A percentile compares a stretch with the other conserved stretches of the same genome.
phyloP scores from a whole-genome alignment of 2,329 filamentous ascomycete genomes.

The Aureobasidium leucospermi region DNA sequence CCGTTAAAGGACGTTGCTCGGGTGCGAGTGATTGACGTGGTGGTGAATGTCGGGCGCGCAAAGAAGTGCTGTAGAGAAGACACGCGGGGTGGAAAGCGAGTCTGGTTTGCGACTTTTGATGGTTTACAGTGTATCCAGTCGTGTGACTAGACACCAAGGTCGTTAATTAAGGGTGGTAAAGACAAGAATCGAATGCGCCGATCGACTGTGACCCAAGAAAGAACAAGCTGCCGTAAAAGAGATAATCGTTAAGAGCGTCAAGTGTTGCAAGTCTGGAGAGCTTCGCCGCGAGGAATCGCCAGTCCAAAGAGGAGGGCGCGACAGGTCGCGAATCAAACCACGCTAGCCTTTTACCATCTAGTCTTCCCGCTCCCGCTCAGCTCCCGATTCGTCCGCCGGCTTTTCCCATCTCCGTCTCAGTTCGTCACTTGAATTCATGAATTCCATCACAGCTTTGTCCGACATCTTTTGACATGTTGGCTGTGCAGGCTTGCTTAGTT shows the following conservation, averaged over 20 bases:
- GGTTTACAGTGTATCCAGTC: not conserved
- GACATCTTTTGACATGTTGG: too few relatives aligned
- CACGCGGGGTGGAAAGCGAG: constrained; percentile 12
- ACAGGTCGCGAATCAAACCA: not conserved
- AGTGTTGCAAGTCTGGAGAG: constrained; percentile 2
- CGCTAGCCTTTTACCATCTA: not conserved
- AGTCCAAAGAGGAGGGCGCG: constrained; percentile 3
- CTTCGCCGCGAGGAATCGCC: not conserved
- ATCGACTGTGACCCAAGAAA: not conserved
- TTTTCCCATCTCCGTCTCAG: not conserved
- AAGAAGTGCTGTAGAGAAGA: not conserved
- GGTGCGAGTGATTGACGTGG: not conserved
- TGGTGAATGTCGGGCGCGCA: not conserved
- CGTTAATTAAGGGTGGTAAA: not conserved
- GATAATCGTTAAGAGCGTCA: constrained; percentile 10
- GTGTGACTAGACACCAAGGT: not conserved
- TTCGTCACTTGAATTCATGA: too few relatives aligned
- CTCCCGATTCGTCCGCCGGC: not conserved
- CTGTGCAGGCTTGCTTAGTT: too few relatives aligned
- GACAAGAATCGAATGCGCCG: constrained; percentile 1
- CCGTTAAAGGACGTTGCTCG: not conserved
- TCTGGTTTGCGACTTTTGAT: constrained; percentile 2
- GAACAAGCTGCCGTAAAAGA: constrained; percentile 7
- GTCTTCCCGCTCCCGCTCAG: not conserved
- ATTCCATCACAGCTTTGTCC: too few relatives aligned